These are phyloP conservation scores for Cyclospora cayetanensis DNA, from an alignment of 169 alveolate genomes.

Conservation along the genomic window DNA sequence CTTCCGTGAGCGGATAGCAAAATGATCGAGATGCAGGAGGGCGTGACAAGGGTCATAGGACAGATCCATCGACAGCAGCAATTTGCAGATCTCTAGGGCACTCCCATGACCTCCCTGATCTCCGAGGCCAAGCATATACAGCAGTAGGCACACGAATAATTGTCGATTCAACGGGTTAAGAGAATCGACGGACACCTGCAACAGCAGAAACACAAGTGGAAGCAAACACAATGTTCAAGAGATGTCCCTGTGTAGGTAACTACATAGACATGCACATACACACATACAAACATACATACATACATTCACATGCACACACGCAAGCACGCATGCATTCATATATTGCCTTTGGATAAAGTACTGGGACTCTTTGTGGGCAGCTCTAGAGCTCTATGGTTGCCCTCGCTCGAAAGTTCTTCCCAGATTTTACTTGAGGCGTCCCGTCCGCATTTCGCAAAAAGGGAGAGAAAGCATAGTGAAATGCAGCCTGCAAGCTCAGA, in stretches of 20 bases:
- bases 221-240: background rate
- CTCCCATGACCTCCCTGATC: constrained; percentile 28
- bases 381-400: background rate
- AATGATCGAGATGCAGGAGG: constrained; percentile 45
- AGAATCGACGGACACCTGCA: constrained; percentile 49
- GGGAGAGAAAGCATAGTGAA: constrained; percentile 52
- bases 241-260: background rate
- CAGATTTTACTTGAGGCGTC: constrained; percentile 18
- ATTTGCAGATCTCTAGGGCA: constrained; percentile 49
- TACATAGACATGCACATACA: background rate
- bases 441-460: constrained; percentile 5
- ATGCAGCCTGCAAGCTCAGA: background rate
- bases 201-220: background rate
- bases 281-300: background rate
- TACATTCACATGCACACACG: background rate
- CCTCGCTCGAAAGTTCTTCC: background rate
- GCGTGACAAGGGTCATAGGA: constrained; percentile 36
- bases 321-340: background rate
- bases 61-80: constrained; percentile 60
- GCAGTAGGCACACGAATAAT: background rate
- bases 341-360: no score
- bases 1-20: constrained; percentile 33
- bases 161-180: constrained; percentile 32
- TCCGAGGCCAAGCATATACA: constrained; percentile 20
- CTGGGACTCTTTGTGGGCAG: background rate